Base-by-base conservation (phyloP, 208 protist genomes). In the Tritrichomonas foetus region DNA sequence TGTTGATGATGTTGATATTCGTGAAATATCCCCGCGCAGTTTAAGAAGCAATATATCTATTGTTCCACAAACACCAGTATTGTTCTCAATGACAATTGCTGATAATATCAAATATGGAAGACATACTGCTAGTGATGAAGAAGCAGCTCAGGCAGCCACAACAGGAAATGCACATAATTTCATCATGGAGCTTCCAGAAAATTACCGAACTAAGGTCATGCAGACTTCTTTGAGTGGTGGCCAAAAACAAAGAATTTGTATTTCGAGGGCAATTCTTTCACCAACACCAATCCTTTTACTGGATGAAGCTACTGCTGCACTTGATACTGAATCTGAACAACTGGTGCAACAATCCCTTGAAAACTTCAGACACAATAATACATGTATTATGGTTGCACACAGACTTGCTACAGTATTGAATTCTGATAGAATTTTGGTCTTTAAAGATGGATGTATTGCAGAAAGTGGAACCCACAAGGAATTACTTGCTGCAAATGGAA, bases 81-180 rank as follows among this genome's bases (percentile, higher is more conserved):
- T 96, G 5, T 96, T 96, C 84, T 93, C 93, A 39, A 94, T 92
- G 20, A 95, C 95, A 0, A 95, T 96, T 30, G 11, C 33, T 13
- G 93, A 96, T 14, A 96, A 96, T 61, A 96, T 96, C 53, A 92
- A 78, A n/a, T 96, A 95, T 53, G 95, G 94, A 41, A 72, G 94
- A 9, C 94, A 72, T 9, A 69, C 84, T n/a, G 75, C 94, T 9
- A 94, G 53, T 0, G 14, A 41, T 41, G 94, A 94, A 14, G 94
- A 96, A 30, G 78, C 96, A 3, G 49, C 78, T 39, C 94, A 94
- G 27, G 95, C 95, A 20, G 94, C 95, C 0, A 84, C 93, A 47
- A 44, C 94, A 41, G 95, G 95, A 16, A 96, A 96, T 61, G 95
- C 95, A 55, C 94, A 95, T 66, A 80, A 94, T n/a, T 96, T 96